These are phyloP conservation scores for Tylopilus sp. DNA, from an alignment of 1,284 basidiomycete genomes.

Conservation along the genomic window DNA sequence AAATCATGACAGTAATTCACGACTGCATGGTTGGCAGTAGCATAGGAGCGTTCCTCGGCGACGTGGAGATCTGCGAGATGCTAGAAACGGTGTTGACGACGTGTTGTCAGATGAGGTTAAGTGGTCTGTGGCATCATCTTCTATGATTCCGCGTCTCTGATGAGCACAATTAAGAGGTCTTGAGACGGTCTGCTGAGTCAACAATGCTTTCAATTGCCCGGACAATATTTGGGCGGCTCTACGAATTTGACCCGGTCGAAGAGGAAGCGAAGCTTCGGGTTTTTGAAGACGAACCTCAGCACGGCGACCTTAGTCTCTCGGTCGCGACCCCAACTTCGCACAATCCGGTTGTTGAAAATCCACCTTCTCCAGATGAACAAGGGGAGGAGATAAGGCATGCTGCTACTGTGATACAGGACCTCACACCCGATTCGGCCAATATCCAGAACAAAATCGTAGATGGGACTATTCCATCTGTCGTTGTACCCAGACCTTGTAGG, in stretches of 20 bases:
- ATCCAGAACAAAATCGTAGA: constrained; percentile 6
- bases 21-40: constrained; percentile 69
- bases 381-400: constrained; percentile 1
- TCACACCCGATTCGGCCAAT: background rate
- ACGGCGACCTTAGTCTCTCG: constrained; percentile 60
- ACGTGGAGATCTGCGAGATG: constrained; percentile 97
- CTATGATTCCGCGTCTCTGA: constrained; percentile 14
- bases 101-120: constrained; percentile 93
- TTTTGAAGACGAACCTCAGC: constrained; percentile 46
- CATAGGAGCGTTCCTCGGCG: constrained; percentile 71
- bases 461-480: constrained; percentile 9
- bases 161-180: constrained; percentile 57
- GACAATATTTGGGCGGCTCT: constrained; percentile 75
- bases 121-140: constrained; percentile 58
- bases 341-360: background rate
- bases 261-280: constrained; percentile 64
- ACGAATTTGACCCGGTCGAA: constrained; percentile 56
- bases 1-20: constrained; percentile 89
- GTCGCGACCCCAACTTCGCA: constrained; percentile 35
- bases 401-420: background rate
- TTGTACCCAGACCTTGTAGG: constrained; percentile 26
- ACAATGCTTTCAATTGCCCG: constrained; percentile 88
- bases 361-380: constrained; percentile 8
- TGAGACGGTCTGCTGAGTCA: constrained; percentile 91
- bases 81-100: constrained; percentile 97